Evolutionary conservation across 306 rosid genomes (phyloP), one percentile per base, ranked within the genome.

Genomic region (Sicyos baderoa): DNA sequence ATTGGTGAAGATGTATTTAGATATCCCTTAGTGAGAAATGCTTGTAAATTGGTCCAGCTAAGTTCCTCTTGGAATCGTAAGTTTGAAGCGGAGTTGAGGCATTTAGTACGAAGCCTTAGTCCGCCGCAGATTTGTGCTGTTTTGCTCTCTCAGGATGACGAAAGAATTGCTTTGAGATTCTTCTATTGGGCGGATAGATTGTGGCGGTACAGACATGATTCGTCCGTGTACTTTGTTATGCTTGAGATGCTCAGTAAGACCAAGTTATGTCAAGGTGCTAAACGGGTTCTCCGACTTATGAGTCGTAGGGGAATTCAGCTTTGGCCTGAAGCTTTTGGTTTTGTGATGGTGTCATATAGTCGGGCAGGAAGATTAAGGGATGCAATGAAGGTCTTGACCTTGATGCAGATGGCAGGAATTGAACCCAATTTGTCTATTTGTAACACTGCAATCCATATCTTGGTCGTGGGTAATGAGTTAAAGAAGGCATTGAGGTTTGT

Each of bases 341-440:
- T 74, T 64, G 84, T 89, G 69, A 89, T 87, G 95, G 83, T 84
- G 53, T 86, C 95, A 7, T 92, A 87, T 77, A 88, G 96, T 47
- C 83, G 91, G 54, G 96, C 96, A 0, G 86, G 93, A 15, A 87
- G 71, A 79, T 76, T 92, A 79, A 80, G 91, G 82, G 79, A 84
- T 67, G 88, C 95, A 1, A 37, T 89, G 87, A 75, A 48, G 61
- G 66, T 85, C 73, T 75, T 92, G 88, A 92, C 91, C 19, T 80
- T 92, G 82, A 89, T 92, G 98, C 98, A 89, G 76, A 92, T 52
- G 76, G 93, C 95, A 17, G 94, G 98, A 63, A 84, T 89, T 68
- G 91, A 89, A 50, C 88, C 84, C 53, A 72, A 88, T 82, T 68
- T 89, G 56, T 85, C 89, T 7, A 58, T 86, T 70, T 89, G 93